Conservation (phyloP, 129 eudicot species). For the Deinandra increscens region DNA sequence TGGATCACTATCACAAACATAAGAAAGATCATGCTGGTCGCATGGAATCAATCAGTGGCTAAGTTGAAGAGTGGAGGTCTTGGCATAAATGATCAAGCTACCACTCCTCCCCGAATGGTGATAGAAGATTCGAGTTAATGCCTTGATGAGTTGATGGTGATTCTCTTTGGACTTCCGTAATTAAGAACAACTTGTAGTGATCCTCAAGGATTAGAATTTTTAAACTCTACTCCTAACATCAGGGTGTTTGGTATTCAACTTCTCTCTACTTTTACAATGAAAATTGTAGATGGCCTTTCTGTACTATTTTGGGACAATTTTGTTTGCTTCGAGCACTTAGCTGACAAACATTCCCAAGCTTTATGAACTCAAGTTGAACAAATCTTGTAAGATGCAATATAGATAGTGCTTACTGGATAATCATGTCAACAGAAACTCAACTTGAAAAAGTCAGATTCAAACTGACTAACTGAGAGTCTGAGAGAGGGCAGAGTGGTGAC, state of each 20-base stretch:
- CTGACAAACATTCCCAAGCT: not conserved
- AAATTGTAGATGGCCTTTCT: not conserved
- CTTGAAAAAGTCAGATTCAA: not conserved
- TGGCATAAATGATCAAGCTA: not conserved
- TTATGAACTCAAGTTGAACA: not conserved
- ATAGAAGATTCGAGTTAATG: not conserved
- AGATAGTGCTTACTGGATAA: not conserved
- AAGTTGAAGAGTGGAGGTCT: not conserved
- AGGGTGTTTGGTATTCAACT: not conserved
- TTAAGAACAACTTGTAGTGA: not conserved
- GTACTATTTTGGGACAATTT: not conserved
- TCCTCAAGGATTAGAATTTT: not conserved
- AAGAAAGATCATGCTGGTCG: too few species aligned
- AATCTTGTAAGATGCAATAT: not conserved
- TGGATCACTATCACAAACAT: too few species aligned
- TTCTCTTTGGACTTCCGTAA: not conserved
- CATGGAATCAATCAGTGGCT: too few species aligned
- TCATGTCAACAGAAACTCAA: not conserved
- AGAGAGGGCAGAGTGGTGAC: not conserved
- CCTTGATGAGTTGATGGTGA: not conserved
- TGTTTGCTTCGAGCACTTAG: not conserved
- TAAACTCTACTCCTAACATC: not conserved
- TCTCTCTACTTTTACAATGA: not conserved
- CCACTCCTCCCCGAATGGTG: not conserved
- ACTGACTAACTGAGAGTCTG: too few species aligned